These are phyloP conservation scores for Phascolomyces articulosus DNA, from an alignment of 371 early-diverging fungal species.

Conservation along the genomic window DNA sequence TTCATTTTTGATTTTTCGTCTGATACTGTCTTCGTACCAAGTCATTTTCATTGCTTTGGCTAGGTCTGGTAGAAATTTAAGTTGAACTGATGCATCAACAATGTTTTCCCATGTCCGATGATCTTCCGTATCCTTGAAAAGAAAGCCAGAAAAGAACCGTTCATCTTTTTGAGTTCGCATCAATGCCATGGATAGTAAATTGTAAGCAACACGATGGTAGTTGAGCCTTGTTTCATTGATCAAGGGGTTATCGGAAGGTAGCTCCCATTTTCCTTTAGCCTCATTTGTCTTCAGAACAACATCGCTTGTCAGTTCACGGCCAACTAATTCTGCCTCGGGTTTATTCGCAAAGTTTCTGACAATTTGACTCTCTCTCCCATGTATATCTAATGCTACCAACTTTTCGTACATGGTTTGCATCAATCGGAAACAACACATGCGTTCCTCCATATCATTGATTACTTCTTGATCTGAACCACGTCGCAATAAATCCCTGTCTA, in stretches of 20 bases:
- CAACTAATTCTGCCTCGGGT: not conserved
- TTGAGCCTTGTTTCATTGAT: constrained; percentile 15
- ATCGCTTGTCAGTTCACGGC: not conserved
- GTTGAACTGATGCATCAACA: constrained; percentile 34
- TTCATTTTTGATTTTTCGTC: not conserved
- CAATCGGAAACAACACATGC: constrained; percentile 45
- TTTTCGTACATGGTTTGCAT: constrained; percentile 42
- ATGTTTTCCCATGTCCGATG: constrained; percentile 55
- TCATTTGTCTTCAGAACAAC: not conserved
- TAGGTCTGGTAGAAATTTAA: constrained; percentile 15
- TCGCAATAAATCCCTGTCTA: constrained; percentile 26
- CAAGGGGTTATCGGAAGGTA: not conserved
- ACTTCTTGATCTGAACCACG: constrained; percentile 34
- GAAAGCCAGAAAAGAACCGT: constrained; percentile 47
- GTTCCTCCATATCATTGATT: constrained; percentile 47
- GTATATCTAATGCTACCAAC: constrained; percentile 33
- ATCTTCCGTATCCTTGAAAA: constrained; percentile 48
- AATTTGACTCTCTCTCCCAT: not conserved
- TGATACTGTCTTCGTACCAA: constrained; percentile 29
- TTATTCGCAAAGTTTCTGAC: not conserved
- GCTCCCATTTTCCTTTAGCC: not conserved
- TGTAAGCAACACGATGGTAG: constrained; percentile 67
- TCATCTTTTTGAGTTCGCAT: constrained; percentile 54
- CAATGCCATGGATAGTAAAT: constrained; percentile 58
- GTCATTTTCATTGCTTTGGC: not conserved